These are phyloP conservation scores for Spathaspora sp. DNA, from an alignment of 805 yeast species.

Conservation along the genomic window DNA sequence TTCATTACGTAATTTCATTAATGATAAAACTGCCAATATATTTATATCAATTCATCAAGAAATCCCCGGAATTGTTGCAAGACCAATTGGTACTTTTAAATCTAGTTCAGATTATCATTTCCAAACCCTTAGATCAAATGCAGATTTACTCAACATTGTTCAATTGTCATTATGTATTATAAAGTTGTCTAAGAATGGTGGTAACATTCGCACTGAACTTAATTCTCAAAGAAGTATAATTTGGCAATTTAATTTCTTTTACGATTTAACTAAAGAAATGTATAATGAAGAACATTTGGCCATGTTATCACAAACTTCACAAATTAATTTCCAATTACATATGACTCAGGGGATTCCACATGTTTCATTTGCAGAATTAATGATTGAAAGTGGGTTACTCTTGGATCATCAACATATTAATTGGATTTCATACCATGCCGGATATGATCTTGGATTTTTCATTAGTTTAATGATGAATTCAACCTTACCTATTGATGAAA, in stretches of 20 bases:
- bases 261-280: conserved; percentile 78
- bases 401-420: conserved; percentile 58
- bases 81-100: conserved; percentile 92
- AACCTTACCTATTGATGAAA: conserved; percentile 74
- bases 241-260: conserved; percentile 95
- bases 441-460: conserved; percentile 91
- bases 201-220: conserved; percentile 20
- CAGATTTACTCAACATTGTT: conserved; percentile 79
- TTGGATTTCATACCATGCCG: conserved; percentile 92
- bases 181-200: conserved; percentile 22
- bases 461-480: conserved; percentile 72
- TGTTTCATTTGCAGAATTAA: conserved; percentile 74
- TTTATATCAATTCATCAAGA: conserved; percentile 78
- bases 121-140: conserved; percentile 89
- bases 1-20: conserved; percentile 54
- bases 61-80: conserved; percentile 92
- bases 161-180: conserved; percentile 56
- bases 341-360: conserved; percentile 74
- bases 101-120: conserved; percentile 91
- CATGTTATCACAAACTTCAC: conserved; percentile 73
- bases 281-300: conserved; percentile 82
- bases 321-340: conserved; percentile 71
- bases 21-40: conserved; percentile 44
- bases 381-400: conserved; percentile 83
- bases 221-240: conserved; percentile 66